These are phyloP conservation scores for Diplogelasinospora grovesii DNA, from an alignment of 495 filamentous ascomycete genomes.

Conservation along the genomic window DNA sequence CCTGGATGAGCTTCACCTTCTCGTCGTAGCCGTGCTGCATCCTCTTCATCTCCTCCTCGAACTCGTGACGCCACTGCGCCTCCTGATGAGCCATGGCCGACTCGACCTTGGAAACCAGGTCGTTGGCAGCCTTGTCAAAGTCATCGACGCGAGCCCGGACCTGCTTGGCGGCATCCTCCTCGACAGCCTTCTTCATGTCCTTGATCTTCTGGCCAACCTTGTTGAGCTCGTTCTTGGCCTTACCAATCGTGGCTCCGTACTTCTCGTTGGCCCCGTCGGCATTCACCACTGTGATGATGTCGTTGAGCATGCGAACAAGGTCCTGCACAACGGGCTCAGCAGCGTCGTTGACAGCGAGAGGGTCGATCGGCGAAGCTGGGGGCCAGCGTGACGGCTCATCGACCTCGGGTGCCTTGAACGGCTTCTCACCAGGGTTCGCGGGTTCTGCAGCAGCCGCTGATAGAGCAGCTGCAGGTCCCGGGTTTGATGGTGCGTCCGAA, in stretches of 20 bases:
- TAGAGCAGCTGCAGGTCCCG: conserved; percentile 3
- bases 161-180: conserved; percentile 68
- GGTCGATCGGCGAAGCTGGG: conserved; percentile 62
- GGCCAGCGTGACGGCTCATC: conserved; percentile 54
- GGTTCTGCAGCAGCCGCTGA: conserved; percentile 3
- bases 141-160: conserved; percentile 57
- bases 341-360: conserved; percentile 62
- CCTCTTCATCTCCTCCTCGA: conserved; percentile 78
- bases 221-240: conserved; percentile 77
- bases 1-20: conserved; percentile 68
- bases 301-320: conserved; percentile 90
- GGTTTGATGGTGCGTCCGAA: conserved; percentile 10
- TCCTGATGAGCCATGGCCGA: conserved; percentile 67
- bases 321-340: conserved; percentile 86
- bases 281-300: conserved; percentile 88
- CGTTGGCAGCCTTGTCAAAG: conserved; percentile 45
- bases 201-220: conserved; percentile 69
- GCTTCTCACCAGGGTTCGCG: conserved; percentile 10
- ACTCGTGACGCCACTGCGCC: conserved; percentile 75
- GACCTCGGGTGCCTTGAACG: conserved; percentile 47
- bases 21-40: conserved; percentile 68
- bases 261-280: conserved; percentile 66
- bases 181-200: conserved; percentile 57
- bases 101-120: conserved; percentile 76
- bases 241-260: conserved; percentile 66